Base-by-base conservation (phyloP, 1,284 basidiomycete species). In the Meripilus lineatus region DNA sequence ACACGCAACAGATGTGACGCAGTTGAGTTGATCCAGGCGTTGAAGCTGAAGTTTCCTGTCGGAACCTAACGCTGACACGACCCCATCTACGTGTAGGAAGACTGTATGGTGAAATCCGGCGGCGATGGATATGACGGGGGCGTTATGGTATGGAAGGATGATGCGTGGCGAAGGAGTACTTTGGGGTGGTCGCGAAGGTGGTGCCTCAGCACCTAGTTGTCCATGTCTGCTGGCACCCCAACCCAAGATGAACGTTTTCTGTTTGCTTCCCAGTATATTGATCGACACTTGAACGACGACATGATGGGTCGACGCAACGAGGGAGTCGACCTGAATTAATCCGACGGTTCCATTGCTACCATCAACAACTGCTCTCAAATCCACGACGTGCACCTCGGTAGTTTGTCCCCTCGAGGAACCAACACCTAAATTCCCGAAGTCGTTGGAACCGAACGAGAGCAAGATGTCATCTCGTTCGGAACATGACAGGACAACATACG, bases 161-260 rank as follows among this genome's bases (percentile, higher is more conserved):
- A 11, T 42, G 34, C 13, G 22, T 15, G 77, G 76, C 5, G 44
- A 47, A 6, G 67, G 46, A 18, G 63, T 48, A 49, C 67, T 66
- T 1, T 61, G 49, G 26, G 49, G 55, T n/a, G 54, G 51, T 11
- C 47, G n/a, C 40, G 49, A 32, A 50, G 40, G 14, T 50, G 55
- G 18, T 32, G 44, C 15, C 40, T 58, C 32, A 32, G 53, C 46
- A 17, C 84, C 86, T 1, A 91, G 72, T 55, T 92, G 90, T 2
- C 89, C 89, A 55, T 92, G 89, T 32, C 93, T 70, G 20, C 79
- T 75, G 3, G 81, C 72, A 4, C 92, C 93, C 92, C 92, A 95
- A 2, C 91, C 92, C 1, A 83, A 64, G 10, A 88, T 50, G 25
- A 72, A 48, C 34, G 58, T 55, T 3, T 46, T 49, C 10, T 51